phyloP scores from a whole-genome alignment of 2,329 filamentous ascomycete genomes.

The Sphaerulina populicola region DNA sequence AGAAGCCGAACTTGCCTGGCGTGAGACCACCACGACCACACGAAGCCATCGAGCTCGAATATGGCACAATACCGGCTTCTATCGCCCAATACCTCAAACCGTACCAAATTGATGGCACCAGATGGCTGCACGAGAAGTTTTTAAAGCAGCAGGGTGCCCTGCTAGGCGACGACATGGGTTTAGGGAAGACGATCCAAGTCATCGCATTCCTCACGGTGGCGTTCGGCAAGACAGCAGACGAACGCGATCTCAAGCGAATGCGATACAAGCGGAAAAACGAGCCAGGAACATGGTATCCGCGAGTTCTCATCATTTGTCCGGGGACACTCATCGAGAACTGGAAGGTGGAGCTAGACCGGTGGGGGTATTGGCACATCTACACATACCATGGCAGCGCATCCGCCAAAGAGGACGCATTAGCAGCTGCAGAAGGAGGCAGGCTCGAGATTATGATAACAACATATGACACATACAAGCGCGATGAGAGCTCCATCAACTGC shows the following conservation, averaged over 20 bases:
- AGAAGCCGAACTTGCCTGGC: constrained; percentile 61
- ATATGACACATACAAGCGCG: constrained; percentile 75
- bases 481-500: constrained; percentile 68
- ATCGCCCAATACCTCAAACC: constrained; percentile 87
- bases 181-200: constrained; percentile 95
- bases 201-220: constrained; percentile 84
- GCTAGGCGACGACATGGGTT: constrained; percentile 91
- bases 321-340: constrained; percentile 85
- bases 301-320: constrained; percentile 77
- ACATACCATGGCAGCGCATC: constrained; percentile 58
- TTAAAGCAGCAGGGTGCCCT: constrained; percentile 86
- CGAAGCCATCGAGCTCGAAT: constrained; percentile 67
- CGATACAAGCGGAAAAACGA: constrained; percentile 64
- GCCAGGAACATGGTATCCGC: constrained; percentile 66
- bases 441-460: constrained; percentile 91
- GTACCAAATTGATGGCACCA: constrained; percentile 79
- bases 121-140: constrained; percentile 80
- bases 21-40: constrained; percentile 58
- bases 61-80: constrained; percentile 71
- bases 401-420: constrained; percentile 44
- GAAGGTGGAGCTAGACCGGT: constrained; percentile 74
- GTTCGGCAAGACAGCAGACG: constrained; percentile 89
- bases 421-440: constrained; percentile 62
- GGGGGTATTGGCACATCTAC: constrained; percentile 94
- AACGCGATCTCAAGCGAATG: constrained; percentile 77